phyloP scores from a whole-genome alignment of 208 protist species.

The Acanthamoeba lenticulata region DNA sequence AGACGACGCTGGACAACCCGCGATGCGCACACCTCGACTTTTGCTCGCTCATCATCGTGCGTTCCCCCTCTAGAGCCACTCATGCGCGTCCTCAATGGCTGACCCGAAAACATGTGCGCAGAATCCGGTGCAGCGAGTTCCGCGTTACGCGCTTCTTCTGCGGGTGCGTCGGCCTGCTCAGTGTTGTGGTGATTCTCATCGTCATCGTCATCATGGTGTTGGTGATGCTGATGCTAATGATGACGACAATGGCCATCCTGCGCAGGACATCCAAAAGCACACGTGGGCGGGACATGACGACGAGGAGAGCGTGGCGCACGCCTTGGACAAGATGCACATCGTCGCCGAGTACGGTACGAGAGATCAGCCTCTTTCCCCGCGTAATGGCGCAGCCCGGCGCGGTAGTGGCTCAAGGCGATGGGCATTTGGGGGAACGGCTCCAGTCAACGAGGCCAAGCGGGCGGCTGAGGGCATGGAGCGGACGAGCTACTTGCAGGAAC shows the following conservation, averaged over 20 bases:
- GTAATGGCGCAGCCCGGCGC: background rate
- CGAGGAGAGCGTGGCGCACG: background rate
- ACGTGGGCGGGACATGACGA: background rate
- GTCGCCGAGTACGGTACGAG: background rate
- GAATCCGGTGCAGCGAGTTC: background rate
- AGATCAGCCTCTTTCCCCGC: background rate
- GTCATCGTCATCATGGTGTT: background rate
- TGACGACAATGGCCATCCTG: background rate
- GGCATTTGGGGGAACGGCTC: too few relatives aligned
- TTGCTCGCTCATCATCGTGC: slow-evolving; percentile 13
- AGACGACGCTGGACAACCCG: background rate
- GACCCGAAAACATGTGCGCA: background rate
- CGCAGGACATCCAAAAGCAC: background rate
- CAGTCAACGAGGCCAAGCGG: slow-evolving; percentile 27
- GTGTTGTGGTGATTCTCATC: background rate
- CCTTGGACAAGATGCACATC: background rate
- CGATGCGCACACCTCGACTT: slow-evolving; percentile 10
- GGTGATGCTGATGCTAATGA: too few relatives aligned
- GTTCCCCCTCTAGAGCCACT: background rate
- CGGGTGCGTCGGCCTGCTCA: background rate
- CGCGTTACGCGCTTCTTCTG: background rate
- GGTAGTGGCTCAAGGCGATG: too few relatives aligned
- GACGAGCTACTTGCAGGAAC: background rate
- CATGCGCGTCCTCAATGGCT: background rate
- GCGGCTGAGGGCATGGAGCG: background rate